phyloP scores from a whole-genome alignment of 1,139 yeast genomes.

The Hanseniaspora gamundiae region DNA sequence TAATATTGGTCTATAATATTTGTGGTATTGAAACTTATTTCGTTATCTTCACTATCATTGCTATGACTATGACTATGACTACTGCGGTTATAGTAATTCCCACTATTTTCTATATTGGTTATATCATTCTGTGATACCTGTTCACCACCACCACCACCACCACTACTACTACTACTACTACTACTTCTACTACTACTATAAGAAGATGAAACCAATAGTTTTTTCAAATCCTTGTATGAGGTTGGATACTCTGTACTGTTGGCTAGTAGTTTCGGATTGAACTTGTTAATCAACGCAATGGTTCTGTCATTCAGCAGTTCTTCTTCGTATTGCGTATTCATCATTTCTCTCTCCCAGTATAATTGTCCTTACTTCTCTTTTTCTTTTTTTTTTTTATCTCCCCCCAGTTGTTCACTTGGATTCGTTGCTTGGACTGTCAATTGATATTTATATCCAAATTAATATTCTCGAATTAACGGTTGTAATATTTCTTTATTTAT shows the following conservation, averaged over 20 bases:
- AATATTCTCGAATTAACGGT: too few relatives aligned
- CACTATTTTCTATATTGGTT: background rate
- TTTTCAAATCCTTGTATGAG: background rate
- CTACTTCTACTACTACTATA: background rate
- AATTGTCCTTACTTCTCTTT: background rate
- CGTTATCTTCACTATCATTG: background rate
- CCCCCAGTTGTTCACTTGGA: too few relatives aligned
- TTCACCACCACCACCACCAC: background rate
- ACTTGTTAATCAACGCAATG: background rate
- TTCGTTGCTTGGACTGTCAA: too few relatives aligned
- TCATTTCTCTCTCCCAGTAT: too few relatives aligned
- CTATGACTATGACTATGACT: background rate
- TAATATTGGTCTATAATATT: background rate
- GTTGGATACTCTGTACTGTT: background rate
- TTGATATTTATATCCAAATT: too few relatives aligned
- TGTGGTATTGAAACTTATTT: background rate
- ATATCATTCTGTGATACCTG: background rate
- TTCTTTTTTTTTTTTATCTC: too few relatives aligned
- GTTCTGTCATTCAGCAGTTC: too few relatives aligned
- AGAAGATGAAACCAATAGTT: background rate
- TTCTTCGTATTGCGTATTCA: background rate
- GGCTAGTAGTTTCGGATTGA: background rate
- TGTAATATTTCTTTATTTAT: too few relatives aligned
- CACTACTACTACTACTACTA: background rate
- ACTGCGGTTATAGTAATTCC: background rate